Evolutionary conservation across 2,329 filamentous ascomycete species (phyloP).

Genomic region (Uncinocarpus reesii): DNA sequence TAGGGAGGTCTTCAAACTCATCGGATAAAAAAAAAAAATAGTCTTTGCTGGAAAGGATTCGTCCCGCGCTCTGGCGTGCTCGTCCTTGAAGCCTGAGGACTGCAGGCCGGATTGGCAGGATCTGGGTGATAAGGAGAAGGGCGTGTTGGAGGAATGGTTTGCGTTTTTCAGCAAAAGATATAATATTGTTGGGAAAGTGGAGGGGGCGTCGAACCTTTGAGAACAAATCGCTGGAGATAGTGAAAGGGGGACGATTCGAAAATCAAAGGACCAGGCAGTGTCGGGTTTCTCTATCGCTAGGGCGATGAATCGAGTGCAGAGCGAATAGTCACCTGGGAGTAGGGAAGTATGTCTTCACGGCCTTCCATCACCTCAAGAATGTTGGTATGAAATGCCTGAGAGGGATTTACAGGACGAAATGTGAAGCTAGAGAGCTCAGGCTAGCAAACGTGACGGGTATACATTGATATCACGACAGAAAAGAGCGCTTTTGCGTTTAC

Average conservation of each 20-base stretch:
- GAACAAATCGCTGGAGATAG: too few species aligned
- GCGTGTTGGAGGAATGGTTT: conserved; percentile 78
- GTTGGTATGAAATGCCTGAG: neutral
- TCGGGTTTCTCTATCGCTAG: neutral
- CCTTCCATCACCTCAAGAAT: too few species aligned
- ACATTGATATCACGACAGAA: neutral
- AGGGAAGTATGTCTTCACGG: neutral
- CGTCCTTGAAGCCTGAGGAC: conserved; percentile 76
- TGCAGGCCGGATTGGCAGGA: conserved; percentile 73
- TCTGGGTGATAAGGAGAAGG: conserved; percentile 74
- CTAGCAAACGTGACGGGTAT: neutral
- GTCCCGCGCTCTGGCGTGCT: conserved; percentile 78
- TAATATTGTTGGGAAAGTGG: conserved; percentile 54
- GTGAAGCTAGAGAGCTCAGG: neutral
- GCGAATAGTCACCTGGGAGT: neutral
- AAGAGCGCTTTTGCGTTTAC: neutral
- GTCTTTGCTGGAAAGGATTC: conserved; percentile 95
- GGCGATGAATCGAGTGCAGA: neutral
- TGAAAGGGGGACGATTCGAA: too few species aligned
- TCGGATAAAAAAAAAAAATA: conserved; percentile 31
- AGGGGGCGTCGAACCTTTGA: conserved; percentile 31
- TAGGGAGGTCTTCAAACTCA: neutral
- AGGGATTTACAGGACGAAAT: neutral
- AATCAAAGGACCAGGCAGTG: neutral
- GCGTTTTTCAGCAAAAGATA: conserved; percentile 97